Evolutionary conservation across 306 rosid genomes (phyloP).

Genomic region (Quercus bicolor): DNA sequence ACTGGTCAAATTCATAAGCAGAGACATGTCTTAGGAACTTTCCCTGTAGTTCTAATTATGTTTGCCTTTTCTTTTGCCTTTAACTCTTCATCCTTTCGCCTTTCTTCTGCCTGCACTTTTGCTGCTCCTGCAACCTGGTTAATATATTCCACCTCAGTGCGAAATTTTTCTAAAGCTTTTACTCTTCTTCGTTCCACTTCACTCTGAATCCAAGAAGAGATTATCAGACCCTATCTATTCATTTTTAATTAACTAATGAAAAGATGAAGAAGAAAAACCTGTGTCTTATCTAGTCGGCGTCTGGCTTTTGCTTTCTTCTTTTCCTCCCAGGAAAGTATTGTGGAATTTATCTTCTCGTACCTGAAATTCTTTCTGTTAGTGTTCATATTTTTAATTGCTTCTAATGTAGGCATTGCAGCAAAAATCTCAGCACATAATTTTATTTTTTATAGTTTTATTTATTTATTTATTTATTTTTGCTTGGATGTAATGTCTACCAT

Average conservation of each 20-base stretch:
- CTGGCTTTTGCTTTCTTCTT: slow-evolving; percentile 51
- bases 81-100: slow-evolving; percentile 32
- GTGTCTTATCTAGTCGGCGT: slow-evolving; percentile 20
- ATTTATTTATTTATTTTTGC: neutral
- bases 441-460: slow-evolving; percentile 3
- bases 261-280: slow-evolving; percentile 43
- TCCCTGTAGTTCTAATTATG: slow-evolving; percentile 54
- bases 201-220: slow-evolving; percentile 34
- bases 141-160: slow-evolving; percentile 20
- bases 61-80: slow-evolving; percentile 56
- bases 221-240: neutral
- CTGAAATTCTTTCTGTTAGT: slow-evolving; percentile 41
- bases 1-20: slow-evolving; percentile 48
- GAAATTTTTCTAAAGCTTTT: slow-evolving; percentile 27
- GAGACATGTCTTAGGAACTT: slow-evolving; percentile 38
- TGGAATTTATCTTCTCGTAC: slow-evolving; percentile 38
- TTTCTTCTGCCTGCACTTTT: slow-evolving; percentile 42
- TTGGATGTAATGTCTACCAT: neutral
- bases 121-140: slow-evolving; percentile 49
- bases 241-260: slow-evolving; percentile 6
- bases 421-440: neutral
- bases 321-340: slow-evolving; percentile 62
- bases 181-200: slow-evolving; percentile 32
- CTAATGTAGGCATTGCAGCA: neutral
- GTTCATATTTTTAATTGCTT: neutral